Conservation (phyloP, 805 yeast genomes). For the Jamesozyma spencerorum region DNA sequence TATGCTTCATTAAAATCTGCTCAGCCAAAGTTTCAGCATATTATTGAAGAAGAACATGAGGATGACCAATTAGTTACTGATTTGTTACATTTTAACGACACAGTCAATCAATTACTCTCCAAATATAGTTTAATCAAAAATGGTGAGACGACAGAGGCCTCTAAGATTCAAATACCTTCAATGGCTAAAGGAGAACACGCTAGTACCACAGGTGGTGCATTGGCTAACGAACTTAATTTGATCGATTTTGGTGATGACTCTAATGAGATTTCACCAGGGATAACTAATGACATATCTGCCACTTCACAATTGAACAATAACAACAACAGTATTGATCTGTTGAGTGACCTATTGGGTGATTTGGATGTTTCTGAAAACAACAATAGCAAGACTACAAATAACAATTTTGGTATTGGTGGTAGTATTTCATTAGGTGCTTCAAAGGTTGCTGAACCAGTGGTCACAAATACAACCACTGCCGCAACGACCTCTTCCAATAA, state of each 20-base stretch:
- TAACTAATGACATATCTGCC: neutral
- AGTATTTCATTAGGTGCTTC: slow-evolving; percentile 32
- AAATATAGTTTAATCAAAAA: slow-evolving; percentile 56
- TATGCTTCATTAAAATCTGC: slow-evolving; percentile 66
- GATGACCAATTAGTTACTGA: slow-evolving; percentile 56
- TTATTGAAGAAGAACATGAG: slow-evolving; percentile 60
- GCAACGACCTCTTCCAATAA: too few species aligned
- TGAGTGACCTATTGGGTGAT: slow-evolving; percentile 47
- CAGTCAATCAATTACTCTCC: slow-evolving; percentile 53
- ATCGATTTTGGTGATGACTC: slow-evolving; percentile 64
- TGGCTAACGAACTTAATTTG: slow-evolving; percentile 40
- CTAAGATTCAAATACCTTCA: slow-evolving; percentile 27
- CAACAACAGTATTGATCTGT: slow-evolving; percentile 43
- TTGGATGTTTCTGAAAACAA: slow-evolving; percentile 12
- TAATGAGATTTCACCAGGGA: slow-evolving; percentile 16
- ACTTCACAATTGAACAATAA: neutral
- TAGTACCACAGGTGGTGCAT: slow-evolving; percentile 28
- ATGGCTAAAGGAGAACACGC: neutral
- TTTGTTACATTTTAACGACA: slow-evolving; percentile 59
- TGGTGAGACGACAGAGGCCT: slow-evolving; percentile 52
- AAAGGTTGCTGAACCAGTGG: slow-evolving; percentile 8
- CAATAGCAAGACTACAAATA: slow-evolving; percentile 12
- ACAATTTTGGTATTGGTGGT: slow-evolving; percentile 10
- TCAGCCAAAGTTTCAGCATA: slow-evolving; percentile 72
- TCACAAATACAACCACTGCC: slow-evolving; percentile 14